Percentiles rank a stretch among this genome's conserved stretches.
Conservation (phyloP, 805 yeast genomes). For the Yamadazyma paraphyllophila region DNA sequence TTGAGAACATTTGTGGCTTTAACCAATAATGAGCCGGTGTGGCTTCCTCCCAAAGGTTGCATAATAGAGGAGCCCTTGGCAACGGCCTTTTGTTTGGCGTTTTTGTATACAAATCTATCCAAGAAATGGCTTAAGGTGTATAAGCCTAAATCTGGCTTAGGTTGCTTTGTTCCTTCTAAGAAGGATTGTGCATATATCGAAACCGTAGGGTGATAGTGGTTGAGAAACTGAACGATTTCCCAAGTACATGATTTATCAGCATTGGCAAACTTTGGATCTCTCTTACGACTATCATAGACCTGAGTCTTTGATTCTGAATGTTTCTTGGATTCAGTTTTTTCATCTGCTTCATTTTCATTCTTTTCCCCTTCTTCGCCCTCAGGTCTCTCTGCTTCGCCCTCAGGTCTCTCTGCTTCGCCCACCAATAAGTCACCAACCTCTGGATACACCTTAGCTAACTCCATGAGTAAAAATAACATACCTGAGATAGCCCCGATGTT, state of each 20-base stretch:
- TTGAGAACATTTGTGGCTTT: conserved; percentile 49
- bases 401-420: conserved; percentile 47
- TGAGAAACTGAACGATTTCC: conserved; percentile 74
- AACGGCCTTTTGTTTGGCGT: conserved; percentile 73
- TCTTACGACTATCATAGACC: conserved; percentile 75
- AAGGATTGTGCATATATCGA: conserved; percentile 72
- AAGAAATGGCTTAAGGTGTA: conserved; percentile 86
- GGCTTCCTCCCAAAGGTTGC: conserved; percentile 94
- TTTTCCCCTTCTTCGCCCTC: conserved; percentile 30
- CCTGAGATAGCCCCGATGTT: conserved; percentile 88
- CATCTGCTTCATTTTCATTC: conserved; percentile 16
- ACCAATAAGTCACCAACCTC: conserved; percentile 63
- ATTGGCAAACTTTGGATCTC: conserved; percentile 91
- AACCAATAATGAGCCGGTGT: conserved; percentile 66
- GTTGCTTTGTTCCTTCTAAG: conserved; percentile 46
- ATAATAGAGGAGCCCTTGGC: conserved; percentile 89
- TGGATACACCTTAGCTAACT: conserved; percentile 63
- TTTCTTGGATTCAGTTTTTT: conserved; percentile 17
- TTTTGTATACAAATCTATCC: conserved; percentile 92
- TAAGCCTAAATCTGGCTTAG: conserved; percentile 87
- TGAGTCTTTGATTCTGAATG: no score
- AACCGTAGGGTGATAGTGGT: conserved; percentile 92
- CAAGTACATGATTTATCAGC: conserved; percentile 81
- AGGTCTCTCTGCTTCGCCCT: conserved; percentile 40
- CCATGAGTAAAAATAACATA: conserved; percentile 69